Percentiles rank a stretch among this genome's conserved stretches.
Evolutionary conservation across 495 filamentous ascomycete species (phyloP).

Genomic region (Platismatia glauca): DNA sequence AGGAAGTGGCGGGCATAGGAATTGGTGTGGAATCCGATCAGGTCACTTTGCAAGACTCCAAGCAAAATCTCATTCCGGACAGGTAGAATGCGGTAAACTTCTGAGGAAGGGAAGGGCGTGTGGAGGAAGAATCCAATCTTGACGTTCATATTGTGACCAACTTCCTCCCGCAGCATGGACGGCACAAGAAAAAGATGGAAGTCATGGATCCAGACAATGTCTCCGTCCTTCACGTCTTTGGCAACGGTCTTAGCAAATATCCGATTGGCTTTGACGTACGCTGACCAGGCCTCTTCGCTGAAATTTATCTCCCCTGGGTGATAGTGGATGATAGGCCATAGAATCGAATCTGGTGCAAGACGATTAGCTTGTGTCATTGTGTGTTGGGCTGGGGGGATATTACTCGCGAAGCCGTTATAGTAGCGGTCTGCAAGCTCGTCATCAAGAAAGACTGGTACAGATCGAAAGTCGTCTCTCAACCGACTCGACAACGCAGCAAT

Average conservation of each 20-base stretch:
- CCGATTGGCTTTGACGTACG: slow-evolving; percentile 78
- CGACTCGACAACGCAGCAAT: slow-evolving; percentile 52
- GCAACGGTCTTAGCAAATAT: slow-evolving; percentile 74
- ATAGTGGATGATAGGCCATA: slow-evolving; percentile 96
- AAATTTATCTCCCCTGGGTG: slow-evolving; percentile 89
- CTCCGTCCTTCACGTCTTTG: slow-evolving; percentile 63
- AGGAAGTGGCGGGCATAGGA: slow-evolving; percentile 88
- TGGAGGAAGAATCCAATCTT: slow-evolving; percentile 94
- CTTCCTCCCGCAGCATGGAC: slow-evolving; percentile 70
- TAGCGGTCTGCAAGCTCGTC: slow-evolving; percentile 71
- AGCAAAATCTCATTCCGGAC: slow-evolving; percentile 73
- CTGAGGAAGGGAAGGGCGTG: slow-evolving; percentile 86
- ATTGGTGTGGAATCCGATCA: slow-evolving; percentile 92
- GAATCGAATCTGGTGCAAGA: slow-evolving; percentile 63
- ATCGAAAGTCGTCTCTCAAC: slow-evolving; percentile 63
- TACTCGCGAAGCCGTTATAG: slow-evolving; percentile 85
- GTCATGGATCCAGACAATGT: slow-evolving; percentile 92
- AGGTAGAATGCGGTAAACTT: slow-evolving; percentile 85
- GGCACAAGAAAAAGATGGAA: slow-evolving; percentile 94
- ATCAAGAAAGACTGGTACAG: slow-evolving; percentile 68
- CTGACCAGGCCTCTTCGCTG: slow-evolving; percentile 76
- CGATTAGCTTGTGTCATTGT: slow-evolving; percentile 1
- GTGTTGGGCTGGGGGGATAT: slow-evolving; percentile 27
- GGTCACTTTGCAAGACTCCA: slow-evolving; percentile 73
- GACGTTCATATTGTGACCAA: slow-evolving; percentile 63